Conservation (phyloP, 108 stramenopile species). For the Nannochloropsis gaditana region DNA sequence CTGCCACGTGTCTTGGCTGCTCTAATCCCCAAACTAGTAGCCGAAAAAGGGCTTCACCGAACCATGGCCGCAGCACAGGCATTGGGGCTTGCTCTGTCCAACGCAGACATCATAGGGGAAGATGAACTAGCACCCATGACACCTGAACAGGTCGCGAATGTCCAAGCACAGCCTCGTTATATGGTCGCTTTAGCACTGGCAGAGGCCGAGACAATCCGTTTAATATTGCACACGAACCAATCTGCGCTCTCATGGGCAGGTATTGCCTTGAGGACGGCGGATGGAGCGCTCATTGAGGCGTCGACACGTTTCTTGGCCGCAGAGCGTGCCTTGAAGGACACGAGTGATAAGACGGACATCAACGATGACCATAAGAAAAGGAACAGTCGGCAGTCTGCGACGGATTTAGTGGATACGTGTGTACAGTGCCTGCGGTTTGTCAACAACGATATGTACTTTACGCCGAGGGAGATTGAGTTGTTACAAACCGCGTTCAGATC, state of each 20-base stretch:
- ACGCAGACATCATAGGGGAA: neutral
- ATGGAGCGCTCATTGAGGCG: conserved; percentile 17
- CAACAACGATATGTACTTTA: neutral
- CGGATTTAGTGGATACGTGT: neutral
- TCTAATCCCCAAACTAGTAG: conserved; percentile 6
- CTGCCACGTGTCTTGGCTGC: neutral
- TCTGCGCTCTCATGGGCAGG: neutral
- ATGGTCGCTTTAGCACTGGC: neutral
- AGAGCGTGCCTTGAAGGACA: neutral
- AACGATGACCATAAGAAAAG: no score
- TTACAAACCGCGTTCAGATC: neutral
- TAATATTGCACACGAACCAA: conserved; percentile 9
- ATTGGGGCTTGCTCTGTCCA: neutral
- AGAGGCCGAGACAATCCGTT: neutral
- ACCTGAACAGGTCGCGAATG: neutral
- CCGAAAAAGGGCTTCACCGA: neutral
- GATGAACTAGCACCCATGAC: neutral
- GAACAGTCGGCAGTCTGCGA: neutral
- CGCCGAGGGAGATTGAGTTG: neutral
- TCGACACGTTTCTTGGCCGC: neutral
- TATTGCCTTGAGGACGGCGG: conserved; percentile 5
- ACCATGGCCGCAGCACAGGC: neutral
- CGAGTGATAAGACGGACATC: neutral
- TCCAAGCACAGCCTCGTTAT: neutral
- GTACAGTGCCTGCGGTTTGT: neutral